Conservation (phyloP, 345 rosid genomes). For the Firmiana major region DNA sequence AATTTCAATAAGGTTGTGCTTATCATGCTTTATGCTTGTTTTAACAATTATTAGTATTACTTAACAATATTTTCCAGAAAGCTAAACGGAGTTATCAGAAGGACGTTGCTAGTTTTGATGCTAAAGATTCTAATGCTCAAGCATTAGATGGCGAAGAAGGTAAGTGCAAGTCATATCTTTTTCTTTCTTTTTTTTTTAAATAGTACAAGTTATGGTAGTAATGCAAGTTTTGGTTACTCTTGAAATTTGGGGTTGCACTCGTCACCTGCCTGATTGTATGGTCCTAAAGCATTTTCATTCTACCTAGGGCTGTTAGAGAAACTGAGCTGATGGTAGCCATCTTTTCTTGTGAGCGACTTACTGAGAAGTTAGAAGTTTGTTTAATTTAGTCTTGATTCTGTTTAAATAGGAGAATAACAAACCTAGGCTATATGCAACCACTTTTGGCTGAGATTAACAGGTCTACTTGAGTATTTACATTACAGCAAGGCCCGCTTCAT, state of each 20-base stretch:
- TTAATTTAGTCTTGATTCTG: not conserved
- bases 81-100: conserved; percentile 93
- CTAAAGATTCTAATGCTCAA: conserved; percentile 43
- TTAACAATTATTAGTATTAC: conserved; percentile 4
- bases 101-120: conserved; percentile 62
- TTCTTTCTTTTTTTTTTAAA: not conserved
- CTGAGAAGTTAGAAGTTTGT: not conserved
- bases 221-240: not conserved
- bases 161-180: conserved; percentile 32
- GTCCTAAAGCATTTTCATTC: conserved; percentile 1
- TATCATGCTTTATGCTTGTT: not conserved
- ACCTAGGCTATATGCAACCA: not conserved
- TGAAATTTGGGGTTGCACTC: not conserved
- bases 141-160: conserved; percentile 56
- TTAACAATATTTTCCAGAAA: conserved; percentile 49
- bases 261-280: not conserved
- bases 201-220: not conserved
- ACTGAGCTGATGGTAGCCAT: not conserved
- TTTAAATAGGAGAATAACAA: not conserved
- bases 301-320: not conserved
- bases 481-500: not conserved
- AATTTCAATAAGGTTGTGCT: not conserved
- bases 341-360: not conserved
- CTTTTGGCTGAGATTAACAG: not conserved
- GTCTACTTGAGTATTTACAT: not conserved